Percentiles rank a stretch among this genome's conserved stretches.
Conservation (phyloP, 495 filamentous ascomycete species). For the Tuber borchii region DNA sequence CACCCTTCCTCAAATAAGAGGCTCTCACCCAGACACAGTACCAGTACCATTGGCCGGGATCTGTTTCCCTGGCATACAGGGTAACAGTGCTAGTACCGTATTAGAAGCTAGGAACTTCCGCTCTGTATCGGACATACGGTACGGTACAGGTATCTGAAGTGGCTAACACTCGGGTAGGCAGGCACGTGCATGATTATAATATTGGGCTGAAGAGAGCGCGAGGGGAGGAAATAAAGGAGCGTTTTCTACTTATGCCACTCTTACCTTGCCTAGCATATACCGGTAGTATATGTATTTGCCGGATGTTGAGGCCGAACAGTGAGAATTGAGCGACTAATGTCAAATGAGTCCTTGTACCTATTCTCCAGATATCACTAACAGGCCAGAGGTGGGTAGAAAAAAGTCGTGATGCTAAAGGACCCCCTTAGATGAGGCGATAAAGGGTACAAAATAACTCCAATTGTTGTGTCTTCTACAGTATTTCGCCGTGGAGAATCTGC, state of each 20-base stretch:
- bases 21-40: not conserved
- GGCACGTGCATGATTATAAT: not conserved
- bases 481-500: not conserved
- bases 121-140: constrained; percentile 4
- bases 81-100: no score
- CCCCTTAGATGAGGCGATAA: not conserved
- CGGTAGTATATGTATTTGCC: not conserved
- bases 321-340: not conserved
- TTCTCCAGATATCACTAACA: not conserved
- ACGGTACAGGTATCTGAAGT: constrained; percentile 9
- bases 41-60: constrained; percentile 13
- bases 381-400: not conserved
- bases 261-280: not conserved
- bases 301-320: not conserved
- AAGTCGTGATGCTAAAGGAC: not conserved
- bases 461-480: not conserved
- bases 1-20: not conserved
- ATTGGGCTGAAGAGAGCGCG: not conserved
- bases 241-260: no score
- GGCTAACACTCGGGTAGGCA: constrained; percentile 7
- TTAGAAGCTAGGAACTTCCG: no score
- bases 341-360: not conserved
- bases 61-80: constrained; percentile 10
- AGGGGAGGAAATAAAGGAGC: no score
- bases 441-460: not conserved